A percentile compares a stretch with the other conserved stretches of the same genome.
Evolutionary conservation across 106 monocot genomes (phyloP).

Genomic region (Gastrodia elata): DNA sequence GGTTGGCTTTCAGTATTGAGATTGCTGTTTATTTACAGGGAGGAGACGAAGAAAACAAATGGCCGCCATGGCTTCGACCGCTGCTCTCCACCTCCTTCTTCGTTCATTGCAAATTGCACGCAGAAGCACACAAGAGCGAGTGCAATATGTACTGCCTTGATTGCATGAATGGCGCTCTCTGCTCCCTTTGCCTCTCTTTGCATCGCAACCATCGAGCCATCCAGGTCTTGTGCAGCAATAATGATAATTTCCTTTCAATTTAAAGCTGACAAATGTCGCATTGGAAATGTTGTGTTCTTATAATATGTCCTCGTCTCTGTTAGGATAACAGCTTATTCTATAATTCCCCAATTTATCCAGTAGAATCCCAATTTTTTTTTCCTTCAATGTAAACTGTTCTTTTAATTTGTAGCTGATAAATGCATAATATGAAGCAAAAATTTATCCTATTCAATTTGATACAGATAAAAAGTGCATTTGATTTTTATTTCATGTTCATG

Average conservation of each 20-base stretch:
- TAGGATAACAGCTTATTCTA: too few species aligned
- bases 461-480: too few species aligned
- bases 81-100: conserved; percentile 64
- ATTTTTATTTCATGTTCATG: background rate
- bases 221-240: conserved; percentile 45
- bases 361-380: background rate
- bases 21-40: background rate
- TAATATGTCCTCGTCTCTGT: too few species aligned
- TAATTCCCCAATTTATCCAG: background rate
- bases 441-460: too few species aligned
- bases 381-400: too few species aligned
- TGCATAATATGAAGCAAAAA: too few species aligned
- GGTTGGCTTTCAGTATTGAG: background rate
- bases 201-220: conserved; percentile 50
- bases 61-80: conserved; percentile 78
- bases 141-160: conserved; percentile 90
- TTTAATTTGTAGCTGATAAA: too few species aligned
- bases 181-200: conserved; percentile 53
- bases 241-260: too few species aligned
- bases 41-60: conserved; percentile 26
- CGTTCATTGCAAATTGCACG: conserved; percentile 62
- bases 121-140: conserved; percentile 66
- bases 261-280: too few species aligned
- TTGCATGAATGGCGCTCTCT: conserved; percentile 66
- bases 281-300: too few species aligned